A percentile compares a stretch with the other conserved stretches of the same genome.
Conservation (phyloP, 768 basidiomycete species). For the Kwoniella mangroviensis region DNA sequence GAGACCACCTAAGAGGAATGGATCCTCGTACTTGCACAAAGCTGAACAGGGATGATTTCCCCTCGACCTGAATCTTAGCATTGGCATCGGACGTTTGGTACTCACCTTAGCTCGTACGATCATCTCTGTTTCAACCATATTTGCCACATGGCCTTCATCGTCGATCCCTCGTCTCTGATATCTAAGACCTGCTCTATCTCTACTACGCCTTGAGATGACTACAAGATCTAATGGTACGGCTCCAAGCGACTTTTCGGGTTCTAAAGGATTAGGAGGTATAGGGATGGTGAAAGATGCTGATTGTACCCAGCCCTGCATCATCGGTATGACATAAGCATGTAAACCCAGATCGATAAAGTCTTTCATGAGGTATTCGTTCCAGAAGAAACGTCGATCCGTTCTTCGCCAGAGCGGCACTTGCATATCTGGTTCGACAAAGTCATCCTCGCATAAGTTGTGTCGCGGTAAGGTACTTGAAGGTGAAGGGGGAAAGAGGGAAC, state of each 20-base stretch:
- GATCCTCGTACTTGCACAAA: slow-evolving; percentile 92
- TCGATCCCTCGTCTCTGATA: slow-evolving; percentile 95
- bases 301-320: slow-evolving; percentile 93
- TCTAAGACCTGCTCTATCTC: slow-evolving; percentile 86
- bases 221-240: slow-evolving; percentile 69
- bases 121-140: slow-evolving; percentile 74
- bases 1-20: slow-evolving; percentile 92
- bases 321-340: slow-evolving; percentile 82
- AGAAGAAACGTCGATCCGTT: slow-evolving; percentile 90
- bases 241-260: slow-evolving; percentile 36
- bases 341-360: slow-evolving; percentile 87
- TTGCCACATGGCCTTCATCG: slow-evolving; percentile 82
- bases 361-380: slow-evolving; percentile 87
- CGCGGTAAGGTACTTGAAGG: slow-evolving; percentile 71
- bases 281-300: slow-evolving; percentile 69
- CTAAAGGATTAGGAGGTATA: slow-evolving; percentile 36
- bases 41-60: slow-evolving; percentile 75
- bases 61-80: slow-evolving; percentile 67
- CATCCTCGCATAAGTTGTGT: slow-evolving; percentile 66
- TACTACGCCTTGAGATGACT: slow-evolving; percentile 81
- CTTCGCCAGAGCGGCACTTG: slow-evolving; percentile 87
- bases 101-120: slow-evolving; percentile 79
- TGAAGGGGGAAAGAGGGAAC: slow-evolving; percentile 13
- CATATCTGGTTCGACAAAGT: slow-evolving; percentile 73
- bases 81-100: background rate